Evolutionary conservation across 495 filamentous ascomycete genomes (phyloP), one percentile per base, ranked within the genome.

Genomic region (Hypomontagnella submonticulosa): DNA sequence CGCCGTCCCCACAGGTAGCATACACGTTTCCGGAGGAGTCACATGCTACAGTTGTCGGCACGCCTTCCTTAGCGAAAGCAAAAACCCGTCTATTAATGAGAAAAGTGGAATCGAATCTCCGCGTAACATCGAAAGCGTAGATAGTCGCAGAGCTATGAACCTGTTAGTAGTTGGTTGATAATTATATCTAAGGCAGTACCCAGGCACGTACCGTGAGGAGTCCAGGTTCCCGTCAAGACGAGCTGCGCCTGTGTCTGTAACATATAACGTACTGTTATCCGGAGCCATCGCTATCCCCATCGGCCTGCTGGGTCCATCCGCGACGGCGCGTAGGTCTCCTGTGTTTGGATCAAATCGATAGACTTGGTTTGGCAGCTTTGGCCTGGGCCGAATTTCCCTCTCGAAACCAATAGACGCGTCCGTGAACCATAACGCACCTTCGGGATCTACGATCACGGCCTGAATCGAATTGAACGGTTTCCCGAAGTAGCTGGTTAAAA

Each of bases 21-120:
- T 79, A 83, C 0, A 84, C 80, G 53, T 82, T 82, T 0, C 79
- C 80, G 0, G 58, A 37, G 4, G 64, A 43, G 43, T 84, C 80
- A 34, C 78, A 82, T 44, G 73, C 73, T 46, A 85, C 76, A 3
- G 62, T 67, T 53, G 78, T 76, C 0, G 85, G 83, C 0, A 79
- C 78, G 0, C 83, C 80, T 0, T 47, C 58, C 41, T 80, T 75
- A 1, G 76, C 75, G 54, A 80, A 81, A 0, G 83, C 79, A 66
- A 87, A 86, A 0, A 86, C 63, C 0, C 83, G 79, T 13, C 76
- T 77, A 52, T 85, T 84, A 0, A 64, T 73, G 4, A 86, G 73
- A 46, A 83, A 82, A 0, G 76, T 75, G 13, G 61, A 53, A 10
- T 47, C 62, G 4, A 5, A 42, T 34, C 57, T 65, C 18, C 40